Conservation (phyloP, 179 eudicot species). For the Dionaea muscipula region DNA sequence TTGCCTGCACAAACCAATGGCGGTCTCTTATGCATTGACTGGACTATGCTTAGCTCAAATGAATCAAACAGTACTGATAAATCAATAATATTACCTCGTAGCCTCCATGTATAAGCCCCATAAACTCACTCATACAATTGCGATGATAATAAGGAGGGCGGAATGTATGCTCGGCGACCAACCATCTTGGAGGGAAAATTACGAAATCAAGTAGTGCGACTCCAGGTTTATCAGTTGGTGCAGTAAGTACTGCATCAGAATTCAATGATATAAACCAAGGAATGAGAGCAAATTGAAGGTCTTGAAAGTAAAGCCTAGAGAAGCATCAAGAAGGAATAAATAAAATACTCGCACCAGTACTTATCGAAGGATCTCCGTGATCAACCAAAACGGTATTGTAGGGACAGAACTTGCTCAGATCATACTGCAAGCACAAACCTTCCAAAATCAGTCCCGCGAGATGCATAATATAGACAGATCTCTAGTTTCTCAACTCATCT, state of each 20-base stretch:
- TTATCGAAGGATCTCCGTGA: conserved; percentile 92
- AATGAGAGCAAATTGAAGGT: not conserved
- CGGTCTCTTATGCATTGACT: no score
- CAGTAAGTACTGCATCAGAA: conserved; percentile 62
- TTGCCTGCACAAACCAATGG: conserved; percentile 43
- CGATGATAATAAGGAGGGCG: conserved; percentile 98
- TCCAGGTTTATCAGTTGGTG: conserved; percentile 93
- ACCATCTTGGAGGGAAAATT: conserved; percentile 93
- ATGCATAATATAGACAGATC: not conserved
- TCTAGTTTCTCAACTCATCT: not conserved
- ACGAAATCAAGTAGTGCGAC: conserved; percentile 97
- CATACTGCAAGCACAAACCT: conserved; percentile 56
- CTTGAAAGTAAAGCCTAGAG: not conserved
- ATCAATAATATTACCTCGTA: conserved; percentile 51
- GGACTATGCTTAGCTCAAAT: not conserved
- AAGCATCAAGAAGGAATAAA: not conserved
- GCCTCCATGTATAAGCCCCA: conserved; percentile 84
- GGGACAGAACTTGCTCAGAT: conserved; percentile 74
- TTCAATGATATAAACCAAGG: not conserved
- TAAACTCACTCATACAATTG: conserved; percentile 98
- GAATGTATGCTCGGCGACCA: conserved; percentile 96
- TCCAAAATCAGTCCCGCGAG: conserved; percentile 3
- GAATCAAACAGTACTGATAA: not conserved
- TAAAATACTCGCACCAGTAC: conserved; percentile 44
- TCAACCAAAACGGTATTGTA: conserved; percentile 82